A percentile compares a stretch with the other conserved stretches of the same genome.
These are phyloP conservation scores for Ulota crispa DNA, from an alignment of 225 moss, liverwort and hornwort genomes.

Conservation along the genomic window DNA sequence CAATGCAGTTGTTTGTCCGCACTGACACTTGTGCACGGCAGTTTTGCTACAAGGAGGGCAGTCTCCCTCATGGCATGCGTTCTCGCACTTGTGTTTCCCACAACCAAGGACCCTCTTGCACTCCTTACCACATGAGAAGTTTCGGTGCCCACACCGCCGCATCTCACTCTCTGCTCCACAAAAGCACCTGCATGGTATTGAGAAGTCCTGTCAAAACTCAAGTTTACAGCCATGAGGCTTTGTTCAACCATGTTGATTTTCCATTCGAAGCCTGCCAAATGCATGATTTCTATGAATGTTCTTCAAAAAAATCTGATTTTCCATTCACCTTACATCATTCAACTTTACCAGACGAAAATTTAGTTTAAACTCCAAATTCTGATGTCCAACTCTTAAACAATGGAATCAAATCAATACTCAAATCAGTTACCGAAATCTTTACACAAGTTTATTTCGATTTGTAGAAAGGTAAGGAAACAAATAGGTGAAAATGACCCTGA, in stretches of 20 bases:
- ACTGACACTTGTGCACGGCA: constrained; percentile 67
- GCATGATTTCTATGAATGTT: neutral
- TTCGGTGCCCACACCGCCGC: constrained; percentile 82
- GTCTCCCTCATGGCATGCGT: constrained; percentile 66
- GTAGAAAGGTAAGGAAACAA: neutral
- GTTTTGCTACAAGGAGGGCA: constrained; percentile 78
- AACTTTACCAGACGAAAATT: neutral
- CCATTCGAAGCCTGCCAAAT: neutral
- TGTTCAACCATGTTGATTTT: no score
- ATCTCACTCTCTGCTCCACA: constrained; percentile 68
- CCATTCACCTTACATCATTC: neutral
- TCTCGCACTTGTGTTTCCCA: constrained; percentile 68
- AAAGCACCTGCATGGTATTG: constrained; percentile 56
- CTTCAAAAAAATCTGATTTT: neutral
- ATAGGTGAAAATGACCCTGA: neutral
- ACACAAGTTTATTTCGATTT: neutral
- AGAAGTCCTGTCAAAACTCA: neutral
- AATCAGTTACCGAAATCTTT: neutral
- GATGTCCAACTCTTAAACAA: neutral
- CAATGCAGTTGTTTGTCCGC: constrained; percentile 61
- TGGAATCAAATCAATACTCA: neutral
- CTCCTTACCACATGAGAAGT: constrained; percentile 70
- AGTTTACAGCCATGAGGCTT: neutral
- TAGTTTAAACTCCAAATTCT: neutral
- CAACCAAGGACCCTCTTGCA: constrained; percentile 68